Base-by-base conservation (phyloP, 2,329 filamentous ascomycete species). In the Fusarium anguioides region DNA sequence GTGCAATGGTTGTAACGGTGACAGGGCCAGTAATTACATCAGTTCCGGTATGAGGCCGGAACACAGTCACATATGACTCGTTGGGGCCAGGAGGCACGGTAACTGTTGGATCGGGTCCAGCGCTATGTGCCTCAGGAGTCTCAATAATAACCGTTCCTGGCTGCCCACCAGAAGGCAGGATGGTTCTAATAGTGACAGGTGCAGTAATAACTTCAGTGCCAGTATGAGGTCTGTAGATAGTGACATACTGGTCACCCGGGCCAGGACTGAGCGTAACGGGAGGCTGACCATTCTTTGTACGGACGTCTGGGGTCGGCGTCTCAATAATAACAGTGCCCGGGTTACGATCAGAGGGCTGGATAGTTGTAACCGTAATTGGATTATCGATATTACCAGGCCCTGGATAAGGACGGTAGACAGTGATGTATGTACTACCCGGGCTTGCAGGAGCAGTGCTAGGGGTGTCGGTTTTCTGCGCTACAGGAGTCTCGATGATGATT, bases 61-160 rank as follows among this genome's bases (percentile, higher is more conserved):
- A 61, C 12, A 65, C 42, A 14, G 62, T 65, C 31, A 65, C 46
- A 18, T 65, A 65, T 21, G 62, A 60, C 31, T 64, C 48, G 10
- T 47, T 41, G 3, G 60, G 62, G 9, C 54, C 60, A 46, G 62
- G 48, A n/a, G 62, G 40, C 2, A 65, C 20, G 15, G 60, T 65
- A 27, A 65, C 62, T 4, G 62, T 65, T 8, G 62, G 60, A 20
- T 65, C 54, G 2, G 51, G 29, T 8, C 35, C 48, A 20, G 44
- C 33, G 6, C 54, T 49, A 26, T 46, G 48, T 6, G 54, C 54
- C n/a, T 35, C 44, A 4, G 60, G 60, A 1, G 62, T 66, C n/a
- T 66, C 63, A 17, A 66, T 57, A 4, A 66, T 56, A 14, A 66
- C 63, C 15, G 63, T 66, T 36, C 63, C 63, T 4, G 55, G 63